Percentiles rank a stretch among this genome's conserved stretches.
Conservation (phyloP, 257 asterid genomes). For the Nicotiana otophora region DNA sequence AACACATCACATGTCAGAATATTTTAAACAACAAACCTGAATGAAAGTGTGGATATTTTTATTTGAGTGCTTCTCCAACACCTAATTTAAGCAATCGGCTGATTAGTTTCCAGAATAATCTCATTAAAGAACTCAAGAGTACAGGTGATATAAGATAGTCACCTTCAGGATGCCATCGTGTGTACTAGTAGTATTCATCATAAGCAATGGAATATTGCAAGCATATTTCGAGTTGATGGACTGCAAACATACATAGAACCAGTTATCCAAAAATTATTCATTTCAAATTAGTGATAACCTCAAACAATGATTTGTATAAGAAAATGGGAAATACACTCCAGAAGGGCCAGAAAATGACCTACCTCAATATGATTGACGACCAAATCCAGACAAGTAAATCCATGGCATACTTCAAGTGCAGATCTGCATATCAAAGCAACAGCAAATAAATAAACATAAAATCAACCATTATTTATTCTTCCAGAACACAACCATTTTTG, state of each 20-base stretch:
- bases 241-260: conserved; percentile 34
- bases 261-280: conserved; percentile 18
- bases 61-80: conserved; percentile 60
- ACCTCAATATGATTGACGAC: conserved; percentile 81
- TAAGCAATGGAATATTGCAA: conserved; percentile 71
- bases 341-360: not conserved
- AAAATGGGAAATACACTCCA: not conserved
- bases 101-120: conserved; percentile 24
- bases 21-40: conserved; percentile 40
- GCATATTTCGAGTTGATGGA: conserved; percentile 68
- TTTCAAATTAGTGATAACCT: conserved; percentile 8
- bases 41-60: conserved; percentile 58
- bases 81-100: conserved; percentile 37
- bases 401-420: conserved; percentile 48
- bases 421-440: conserved; percentile 43
- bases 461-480: not conserved
- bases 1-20: conserved; percentile 14
- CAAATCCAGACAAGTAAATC: conserved; percentile 68
- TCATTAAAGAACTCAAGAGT: conserved; percentile 12
- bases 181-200: conserved; percentile 47
- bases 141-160: conserved; percentile 10
- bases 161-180: conserved; percentile 68
- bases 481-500: not conserved
- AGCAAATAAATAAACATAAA: not conserved
- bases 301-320: not conserved